These are phyloP conservation scores for Ormosia semicastrata DNA, from an alignment of 306 rosid genomes.

Conservation along the genomic window DNA sequence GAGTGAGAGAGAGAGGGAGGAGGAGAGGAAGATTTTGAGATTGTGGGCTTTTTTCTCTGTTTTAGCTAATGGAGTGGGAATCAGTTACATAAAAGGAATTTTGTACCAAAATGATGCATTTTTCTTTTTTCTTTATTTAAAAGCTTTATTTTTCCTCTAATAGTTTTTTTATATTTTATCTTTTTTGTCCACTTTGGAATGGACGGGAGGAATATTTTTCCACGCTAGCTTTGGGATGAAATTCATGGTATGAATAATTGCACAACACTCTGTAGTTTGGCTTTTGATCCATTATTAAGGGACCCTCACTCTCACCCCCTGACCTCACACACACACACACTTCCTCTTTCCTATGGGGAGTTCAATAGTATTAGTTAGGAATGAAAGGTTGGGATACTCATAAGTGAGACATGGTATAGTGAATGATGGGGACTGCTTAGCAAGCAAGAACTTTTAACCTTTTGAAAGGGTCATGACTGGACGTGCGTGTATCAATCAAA, in stretches of 20 bases:
- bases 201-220: neutral
- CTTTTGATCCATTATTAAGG: constrained; percentile 57
- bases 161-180: neutral
- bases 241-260: constrained; percentile 73
- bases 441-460: constrained; percentile 32
- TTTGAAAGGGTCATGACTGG: constrained; percentile 15
- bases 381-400: constrained; percentile 44
- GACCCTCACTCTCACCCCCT: constrained; percentile 37
- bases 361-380: constrained; percentile 51
- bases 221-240: constrained; percentile 46
- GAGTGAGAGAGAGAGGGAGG: neutral
- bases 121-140: constrained; percentile 15
- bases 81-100: constrained; percentile 35
- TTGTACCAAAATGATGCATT: constrained; percentile 28
- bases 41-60: neutral
- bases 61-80: constrained; percentile 42
- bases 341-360: constrained; percentile 23
- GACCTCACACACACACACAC: neutral
- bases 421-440: constrained; percentile 57
- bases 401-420: constrained; percentile 48
- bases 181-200: constrained; percentile 3
- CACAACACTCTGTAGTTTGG: constrained; percentile 54
- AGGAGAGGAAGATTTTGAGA: neutral
- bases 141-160: neutral
- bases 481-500: constrained; percentile 33